Evolutionary conservation across 148 eudicot genomes (phyloP), one percentile per base, ranked within the genome.

Genomic region (Fagopyrum tataricum): DNA sequence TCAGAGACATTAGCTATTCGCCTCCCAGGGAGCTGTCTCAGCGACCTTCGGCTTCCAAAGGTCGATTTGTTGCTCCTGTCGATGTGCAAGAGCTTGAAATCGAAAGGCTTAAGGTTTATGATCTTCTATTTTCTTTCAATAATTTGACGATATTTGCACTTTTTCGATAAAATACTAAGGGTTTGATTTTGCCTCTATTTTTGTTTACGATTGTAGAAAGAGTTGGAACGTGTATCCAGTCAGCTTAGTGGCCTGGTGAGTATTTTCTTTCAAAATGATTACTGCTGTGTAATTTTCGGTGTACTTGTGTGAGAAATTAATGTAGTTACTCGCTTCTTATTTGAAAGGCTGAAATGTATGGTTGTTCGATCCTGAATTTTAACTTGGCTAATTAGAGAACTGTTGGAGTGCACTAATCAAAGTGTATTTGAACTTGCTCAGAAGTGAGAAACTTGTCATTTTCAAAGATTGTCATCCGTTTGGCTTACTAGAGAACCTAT

Each of bases 11-110:
- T 26, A 82, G 85, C 79, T 79, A 90, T 48, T 92, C 98, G 49
- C 98, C 97, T 15, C 98, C 98, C 46, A 85, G 90, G 31, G 85
- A 80, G 58, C 80, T 93, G 51, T 88, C 98, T n/a, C 98, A 93
- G 87, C 81, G 91, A 78, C 70, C 72, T 23, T 72, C 58, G 18
- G 77, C 72, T 20, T 37, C 64, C 40, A 24, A 70, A 69, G 10
- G 21, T 78, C 78, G 78, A 67, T 75, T 78, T 39, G 48, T 40
- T 37, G 62, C 31, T 9, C 72, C 82, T 41, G 41, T 41, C 42
- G 5, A 71, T 61, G 81, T 76, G 12, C 77, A 81, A 47, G 82
- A 82, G 7, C 75, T 67, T 4, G 88, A 85, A 74, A 80, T 85
- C 42, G 82, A 84, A 51, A 76, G 78, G 46, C 79, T 90, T 17